Percentiles rank a stretch among this genome's conserved stretches.
Conservation (phyloP, 2,329 filamentous ascomycete genomes). For the Clonostachys sp. region DNA sequence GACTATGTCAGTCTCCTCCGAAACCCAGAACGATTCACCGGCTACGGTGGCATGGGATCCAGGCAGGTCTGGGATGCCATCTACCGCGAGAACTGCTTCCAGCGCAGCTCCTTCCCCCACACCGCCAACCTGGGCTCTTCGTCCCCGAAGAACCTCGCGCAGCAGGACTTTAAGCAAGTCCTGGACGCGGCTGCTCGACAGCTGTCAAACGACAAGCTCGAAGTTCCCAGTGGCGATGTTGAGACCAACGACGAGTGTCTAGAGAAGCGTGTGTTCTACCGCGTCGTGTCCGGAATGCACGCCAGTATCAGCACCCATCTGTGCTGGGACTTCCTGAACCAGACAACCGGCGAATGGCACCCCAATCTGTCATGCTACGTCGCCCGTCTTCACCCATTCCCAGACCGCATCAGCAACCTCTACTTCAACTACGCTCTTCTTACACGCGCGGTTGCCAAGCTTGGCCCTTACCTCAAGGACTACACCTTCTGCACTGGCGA, state of each 20-base stretch:
- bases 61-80: conserved; percentile 95
- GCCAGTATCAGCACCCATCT: conserved; percentile 94
- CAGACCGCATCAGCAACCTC: conserved; percentile 91
- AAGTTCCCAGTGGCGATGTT: conserved; percentile 30
- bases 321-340: conserved; percentile 94
- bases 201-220: conserved; percentile 27
- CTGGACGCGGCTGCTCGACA: conserved; percentile 54
- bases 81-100: conserved; percentile 96
- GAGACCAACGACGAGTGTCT: conserved; percentile 88
- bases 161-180: conserved; percentile 57
- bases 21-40: conserved; percentile 94
- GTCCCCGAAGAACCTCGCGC: conserved; percentile 42
- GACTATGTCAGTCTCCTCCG: conserved; percentile 93
- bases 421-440: conserved; percentile 99
- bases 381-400: conserved; percentile 74
- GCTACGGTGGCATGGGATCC: conserved; percentile 80
- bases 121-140: conserved; percentile 49
- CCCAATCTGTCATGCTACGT: conserved; percentile 90
- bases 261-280: conserved; percentile 98
- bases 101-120: conserved; percentile 58
- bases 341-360: conserved; percentile 88
- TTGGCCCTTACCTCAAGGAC: conserved; percentile 72
- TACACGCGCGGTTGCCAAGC: conserved; percentile 84
- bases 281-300: conserved; percentile 95
- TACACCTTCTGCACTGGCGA: conserved; percentile 96